A percentile compares a stretch with the other conserved stretches of the same genome.
Evolutionary conservation across 202 grass and related monocot species (phyloP).

Genomic region (Dendrocalamus latiflorus): DNA sequence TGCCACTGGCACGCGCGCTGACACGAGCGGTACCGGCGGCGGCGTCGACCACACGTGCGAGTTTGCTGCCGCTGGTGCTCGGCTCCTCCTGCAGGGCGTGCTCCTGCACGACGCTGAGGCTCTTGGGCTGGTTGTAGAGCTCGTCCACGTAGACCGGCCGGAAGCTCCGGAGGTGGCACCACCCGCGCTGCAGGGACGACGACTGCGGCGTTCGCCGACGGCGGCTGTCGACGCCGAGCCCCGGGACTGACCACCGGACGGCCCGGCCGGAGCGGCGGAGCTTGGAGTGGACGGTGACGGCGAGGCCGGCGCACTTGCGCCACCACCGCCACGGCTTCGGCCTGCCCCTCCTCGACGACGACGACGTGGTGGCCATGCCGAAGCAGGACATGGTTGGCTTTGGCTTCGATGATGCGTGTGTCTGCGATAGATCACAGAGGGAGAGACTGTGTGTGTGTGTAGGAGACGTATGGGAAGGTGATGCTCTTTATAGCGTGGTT

Average conservation of each 20-base stretch:
- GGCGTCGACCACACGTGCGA: background rate
- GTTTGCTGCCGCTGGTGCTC: background rate
- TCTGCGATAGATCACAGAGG: background rate
- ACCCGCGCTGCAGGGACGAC: background rate
- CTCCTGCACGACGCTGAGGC: background rate
- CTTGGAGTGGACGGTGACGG: conserved; percentile 18
- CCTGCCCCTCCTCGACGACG: background rate
- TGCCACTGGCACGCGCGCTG: background rate
- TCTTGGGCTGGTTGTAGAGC: conserved; percentile 43
- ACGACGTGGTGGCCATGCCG: background rate
- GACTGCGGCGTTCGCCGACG: background rate
- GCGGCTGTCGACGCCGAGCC: background rate
- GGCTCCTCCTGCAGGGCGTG: background rate
- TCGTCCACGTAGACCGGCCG: conserved; percentile 63
- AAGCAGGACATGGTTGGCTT: conserved; percentile 45
- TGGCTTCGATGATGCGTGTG: background rate
- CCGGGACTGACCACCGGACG: background rate
- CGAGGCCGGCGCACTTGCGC: conserved; percentile 38
- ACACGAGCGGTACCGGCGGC: background rate
- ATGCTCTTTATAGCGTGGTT: background rate
- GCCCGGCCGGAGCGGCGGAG: conserved; percentile 23
- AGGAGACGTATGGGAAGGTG: background rate
- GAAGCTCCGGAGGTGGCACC: conserved; percentile 10
- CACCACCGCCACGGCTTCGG: conserved; percentile 35
- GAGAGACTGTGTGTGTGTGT: background rate